Conservation (phyloP, 2,329 filamentous ascomycete species). For the Aureobasidium namibiae region DNA sequence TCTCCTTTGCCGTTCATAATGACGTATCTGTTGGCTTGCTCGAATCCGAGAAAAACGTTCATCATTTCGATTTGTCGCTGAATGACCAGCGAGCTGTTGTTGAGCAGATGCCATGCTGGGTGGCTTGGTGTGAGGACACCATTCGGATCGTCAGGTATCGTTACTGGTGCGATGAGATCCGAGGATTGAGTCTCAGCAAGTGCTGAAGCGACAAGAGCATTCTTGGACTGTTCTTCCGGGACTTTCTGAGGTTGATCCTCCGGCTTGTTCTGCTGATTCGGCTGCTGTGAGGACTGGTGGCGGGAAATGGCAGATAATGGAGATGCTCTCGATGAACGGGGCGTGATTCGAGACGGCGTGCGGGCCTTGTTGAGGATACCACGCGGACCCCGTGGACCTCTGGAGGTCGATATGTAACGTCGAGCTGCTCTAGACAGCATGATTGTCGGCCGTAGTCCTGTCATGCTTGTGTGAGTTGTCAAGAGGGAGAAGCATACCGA, state of each 20-base stretch:
- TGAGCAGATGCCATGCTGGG: slow-evolving; percentile 49
- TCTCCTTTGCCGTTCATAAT: slow-evolving; percentile 57
- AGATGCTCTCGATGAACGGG: background rate
- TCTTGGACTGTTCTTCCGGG: slow-evolving; percentile 24
- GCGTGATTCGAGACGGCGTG: slow-evolving; percentile 1
- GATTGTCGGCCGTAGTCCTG: slow-evolving; percentile 15
- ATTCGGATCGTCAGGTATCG: slow-evolving; percentile 53
- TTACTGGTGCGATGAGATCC: slow-evolving; percentile 49
- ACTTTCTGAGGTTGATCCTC: slow-evolving; percentile 12
- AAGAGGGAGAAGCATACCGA: background rate
- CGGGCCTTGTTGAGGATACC: slow-evolving; percentile 11
- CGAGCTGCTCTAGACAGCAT: slow-evolving; percentile 13
- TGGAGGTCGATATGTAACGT: background rate
- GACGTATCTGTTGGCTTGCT: slow-evolving; percentile 58
- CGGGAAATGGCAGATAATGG: background rate
- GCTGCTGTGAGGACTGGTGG: slow-evolving; percentile 10
- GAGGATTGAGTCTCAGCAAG: slow-evolving; percentile 39
- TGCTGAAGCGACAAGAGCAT: slow-evolving; percentile 36
- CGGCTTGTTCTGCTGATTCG: slow-evolving; percentile 3
- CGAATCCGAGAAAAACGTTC: slow-evolving; percentile 58
- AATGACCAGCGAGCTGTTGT: slow-evolving; percentile 54
- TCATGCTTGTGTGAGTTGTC: background rate
- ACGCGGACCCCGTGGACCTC: slow-evolving; percentile 21
- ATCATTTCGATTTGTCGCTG: slow-evolving; percentile 58
- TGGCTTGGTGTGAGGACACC: slow-evolving; percentile 51